These are phyloP conservation scores for Stylonectria norvegica DNA, from an alignment of 2,329 filamentous ascomycete genomes.

Conservation along the genomic window DNA sequence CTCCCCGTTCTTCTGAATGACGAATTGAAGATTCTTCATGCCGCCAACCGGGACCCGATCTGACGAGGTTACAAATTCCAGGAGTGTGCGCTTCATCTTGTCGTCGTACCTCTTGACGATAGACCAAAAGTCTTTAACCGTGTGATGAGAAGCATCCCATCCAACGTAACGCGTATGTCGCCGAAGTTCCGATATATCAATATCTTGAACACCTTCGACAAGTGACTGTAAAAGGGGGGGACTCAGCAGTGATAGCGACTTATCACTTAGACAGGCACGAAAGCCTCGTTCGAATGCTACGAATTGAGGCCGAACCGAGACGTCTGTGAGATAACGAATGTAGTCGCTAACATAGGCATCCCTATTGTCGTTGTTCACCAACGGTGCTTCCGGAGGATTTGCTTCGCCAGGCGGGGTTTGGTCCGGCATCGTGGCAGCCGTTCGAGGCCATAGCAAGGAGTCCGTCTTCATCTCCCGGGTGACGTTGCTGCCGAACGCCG, in stretches of 20 bases:
- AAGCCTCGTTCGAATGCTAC: slow-evolving; percentile 81
- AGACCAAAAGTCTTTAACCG: slow-evolving; percentile 79
- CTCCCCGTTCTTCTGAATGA: slow-evolving; percentile 73
- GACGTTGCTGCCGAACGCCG: slow-evolving; percentile 54
- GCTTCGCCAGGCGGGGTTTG: slow-evolving; percentile 15
- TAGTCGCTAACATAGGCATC: slow-evolving; percentile 79
- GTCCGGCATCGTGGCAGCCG: slow-evolving; percentile 30
- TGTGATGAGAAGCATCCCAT: slow-evolving; percentile 66
- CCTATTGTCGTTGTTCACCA: slow-evolving; percentile 81
- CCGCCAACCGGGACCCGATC: slow-evolving; percentile 88
- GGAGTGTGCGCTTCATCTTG: slow-evolving; percentile 67
- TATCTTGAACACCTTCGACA: slow-evolving; percentile 78
- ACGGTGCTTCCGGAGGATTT: slow-evolving; percentile 53
- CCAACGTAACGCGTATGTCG: slow-evolving; percentile 75
- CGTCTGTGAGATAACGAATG: slow-evolving; percentile 74
- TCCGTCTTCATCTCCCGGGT: slow-evolving; percentile 53
- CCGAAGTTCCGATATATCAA: slow-evolving; percentile 72
- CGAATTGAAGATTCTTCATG: slow-evolving; percentile 76
- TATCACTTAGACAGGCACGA: slow-evolving; percentile 65
- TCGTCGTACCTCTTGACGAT: slow-evolving; percentile 67
- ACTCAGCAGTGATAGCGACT: slow-evolving; percentile 69
- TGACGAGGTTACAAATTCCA: slow-evolving; percentile 94
- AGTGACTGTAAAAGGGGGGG: slow-evolving; percentile 69
- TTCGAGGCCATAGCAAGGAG: slow-evolving; percentile 52
- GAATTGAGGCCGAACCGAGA: slow-evolving; percentile 74